Base-by-base conservation (phyloP, 306 rosid genomes). In the Benincasa hispida region DNA sequence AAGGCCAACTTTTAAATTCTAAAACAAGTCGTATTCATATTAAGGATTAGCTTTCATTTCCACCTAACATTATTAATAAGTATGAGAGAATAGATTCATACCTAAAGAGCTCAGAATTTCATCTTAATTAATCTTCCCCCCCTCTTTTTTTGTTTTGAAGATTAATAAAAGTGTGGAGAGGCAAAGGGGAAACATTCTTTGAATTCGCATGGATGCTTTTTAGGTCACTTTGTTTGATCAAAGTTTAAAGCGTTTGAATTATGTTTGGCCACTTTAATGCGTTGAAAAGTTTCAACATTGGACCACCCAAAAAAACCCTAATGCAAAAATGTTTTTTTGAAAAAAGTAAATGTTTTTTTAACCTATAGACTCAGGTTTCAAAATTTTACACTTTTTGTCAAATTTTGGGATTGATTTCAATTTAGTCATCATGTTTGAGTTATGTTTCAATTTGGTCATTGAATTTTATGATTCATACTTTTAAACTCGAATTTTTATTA, bases 121-220 rank as follows among this genome's bases (percentile, higher is more conserved):
- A 6, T 39, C 18, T 66, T 39, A 66, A 39, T 37, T 10, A 35
- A 35, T 61, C 13, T 10, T 41, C 10, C 1, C 2, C 0, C 10
- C 0, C 9, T 9, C 19, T 13, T 5, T 13, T 14, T 12, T 11
- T 39, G 5, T 6, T 59, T 59, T 25, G 19, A 2, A 59, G 12
- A 69, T 10, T 13, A 27, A 25, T 6, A 6, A 69, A 45, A 45
- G 22, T 77, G 13, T 11, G 2, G 14, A 68, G 22, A 42, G 55
- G 35, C 12, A 41, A 68, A 69, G 75, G 75, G 35, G 35, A 69
- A 69, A 69, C 41, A 22, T 58, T 72, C 76, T 56, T 75, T 63
- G 70, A 62, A 78, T 76, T 57, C 55, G n/a, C 70, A 41, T 25
- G 86, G 81, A 58, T 79, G 85, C 88, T 82, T 90, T 81, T 79